phyloP scores from a whole-genome alignment of 2,329 filamentous ascomycete species.

The Acrocalymma vagum region DNA sequence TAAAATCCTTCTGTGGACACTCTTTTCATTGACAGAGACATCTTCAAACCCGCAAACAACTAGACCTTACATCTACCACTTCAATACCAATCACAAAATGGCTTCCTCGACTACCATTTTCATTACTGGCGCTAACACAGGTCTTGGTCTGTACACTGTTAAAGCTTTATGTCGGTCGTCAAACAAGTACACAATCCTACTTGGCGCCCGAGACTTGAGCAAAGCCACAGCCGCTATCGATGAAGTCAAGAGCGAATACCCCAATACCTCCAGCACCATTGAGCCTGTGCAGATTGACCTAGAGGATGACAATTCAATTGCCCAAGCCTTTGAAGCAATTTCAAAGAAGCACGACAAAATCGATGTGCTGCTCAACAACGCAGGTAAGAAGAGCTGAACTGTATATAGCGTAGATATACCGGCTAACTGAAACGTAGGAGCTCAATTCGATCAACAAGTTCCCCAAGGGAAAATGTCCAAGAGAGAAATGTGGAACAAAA shows the following conservation, averaged over 20 bases:
- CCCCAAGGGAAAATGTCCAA: conserved; percentile 4
- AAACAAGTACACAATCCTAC: conserved; percentile 62
- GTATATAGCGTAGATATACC: too few species aligned
- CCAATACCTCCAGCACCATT: conserved; percentile 51
- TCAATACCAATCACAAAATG: too few species aligned
- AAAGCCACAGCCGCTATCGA: conserved; percentile 61
- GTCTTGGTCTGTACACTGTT: conserved; percentile 67
- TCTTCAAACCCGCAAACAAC: too few species aligned
- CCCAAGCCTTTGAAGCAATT: conserved; percentile 54
- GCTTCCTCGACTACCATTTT: conserved; percentile 55
- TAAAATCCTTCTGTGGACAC: too few species aligned
- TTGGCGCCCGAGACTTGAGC: conserved; percentile 61
- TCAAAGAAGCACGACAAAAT: conserved; percentile 9
- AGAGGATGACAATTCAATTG: conserved; percentile 61
- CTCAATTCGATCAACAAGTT: conserved; percentile 50
- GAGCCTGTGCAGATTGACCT: conserved; percentile 61
- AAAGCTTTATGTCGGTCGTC: conserved; percentile 61
- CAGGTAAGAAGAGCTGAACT: conserved; percentile 30
- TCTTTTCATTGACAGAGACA: too few species aligned
- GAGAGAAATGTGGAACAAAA: conserved; percentile 43
- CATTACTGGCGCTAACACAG: conserved; percentile 69
- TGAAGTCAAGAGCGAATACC: conserved; percentile 50
- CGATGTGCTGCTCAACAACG: conserved; percentile 53
- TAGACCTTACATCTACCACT: too few species aligned
- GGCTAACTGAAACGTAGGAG: conserved; percentile 55